Evolutionary conservation across 2,329 filamentous ascomycete species (phyloP), one percentile per base, ranked within the genome.

Genomic region (Exophiala sp.): DNA sequence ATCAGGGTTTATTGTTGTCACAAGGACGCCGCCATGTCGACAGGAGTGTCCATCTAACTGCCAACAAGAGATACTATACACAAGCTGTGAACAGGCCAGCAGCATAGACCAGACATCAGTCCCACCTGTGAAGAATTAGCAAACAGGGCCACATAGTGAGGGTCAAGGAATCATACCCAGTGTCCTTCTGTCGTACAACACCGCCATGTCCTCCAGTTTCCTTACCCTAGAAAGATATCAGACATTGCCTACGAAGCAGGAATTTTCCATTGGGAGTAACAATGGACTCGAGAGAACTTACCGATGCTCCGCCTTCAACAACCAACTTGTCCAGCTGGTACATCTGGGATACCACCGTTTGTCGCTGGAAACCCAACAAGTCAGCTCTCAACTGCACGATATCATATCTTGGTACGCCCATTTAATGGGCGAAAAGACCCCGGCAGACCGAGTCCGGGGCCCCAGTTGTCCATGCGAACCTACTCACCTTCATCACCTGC

Each of bases 321-420:
- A 98, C 93, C 69, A 98, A 78, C 64, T 82, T 79, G 65, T 97
- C 90, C 56, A 94, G 70, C 71, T 96, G 86, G 73, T 88, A 97
- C 72, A 97, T 97, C 66, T 95, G 87, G 66, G 89, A 94, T 64
- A 98, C 81, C 43, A 93, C 79, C 9, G 91, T 94, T 85, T 97
- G 93, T 66, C 93, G 84, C 93, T 97, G 73, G 62, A 53, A 6
- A 38, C 6, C 9, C 23, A n/a, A 35, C 8, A 44, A 10, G 65
- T 78, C 55, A 78, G 64, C 47, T 27, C 24, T 10, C 24, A 10
- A 27, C 5, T 27, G 24, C 24, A 27, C 24, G 6, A 10, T 27
- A 10, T 27, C 5, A 27, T 10, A n/a, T n/a, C n/a, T n/a, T n/a
- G n/a, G n/a, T n/a, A n/a, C n/a, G n/a, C n/a, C n/a, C n/a, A n/a